A percentile compares a stretch with the other conserved stretches of the same genome.
Conservation (phyloP, 2,329 filamentous ascomycete species). For the Metarhizium sp. region DNA sequence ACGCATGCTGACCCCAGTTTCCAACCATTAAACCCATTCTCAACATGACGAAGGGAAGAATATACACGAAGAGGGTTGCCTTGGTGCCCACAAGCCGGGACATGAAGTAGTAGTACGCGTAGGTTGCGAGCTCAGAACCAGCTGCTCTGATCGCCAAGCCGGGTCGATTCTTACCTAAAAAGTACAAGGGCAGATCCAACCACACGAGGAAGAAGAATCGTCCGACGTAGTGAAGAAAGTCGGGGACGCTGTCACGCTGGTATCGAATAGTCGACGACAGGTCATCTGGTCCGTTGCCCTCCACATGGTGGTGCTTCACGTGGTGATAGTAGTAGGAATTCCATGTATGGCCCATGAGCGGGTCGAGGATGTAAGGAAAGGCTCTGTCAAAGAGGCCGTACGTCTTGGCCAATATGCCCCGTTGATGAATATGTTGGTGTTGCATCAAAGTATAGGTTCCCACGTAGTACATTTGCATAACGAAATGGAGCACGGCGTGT, state of each 20-base stretch:
- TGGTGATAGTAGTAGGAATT: conserved; percentile 81
- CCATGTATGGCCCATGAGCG: conserved; percentile 75
- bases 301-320: conserved; percentile 78
- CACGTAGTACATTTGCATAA: conserved; percentile 59
- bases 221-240: conserved; percentile 64
- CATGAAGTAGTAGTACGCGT: conserved; percentile 36
- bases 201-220: conserved; percentile 67
- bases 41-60: conserved; percentile 59
- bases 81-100: conserved; percentile 24
- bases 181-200: conserved; percentile 68
- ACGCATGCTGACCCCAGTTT: conserved; percentile 78
- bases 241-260: conserved; percentile 56
- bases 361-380: conserved; percentile 68
- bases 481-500: conserved; percentile 56
- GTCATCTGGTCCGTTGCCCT: conserved; percentile 70
- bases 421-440: conserved; percentile 76
- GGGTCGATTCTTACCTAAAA: conserved; percentile 51
- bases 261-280: conserved; percentile 68
- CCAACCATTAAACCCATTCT: conserved; percentile 69
- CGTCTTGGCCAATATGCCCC: conserved; percentile 52
- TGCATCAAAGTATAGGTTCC: conserved; percentile 73
- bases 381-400: conserved; percentile 48
- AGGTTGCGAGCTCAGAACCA: conserved; percentile 52
- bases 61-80: neutral
- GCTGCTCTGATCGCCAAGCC: conserved; percentile 44